Evolutionary conservation across 2,329 filamentous ascomycete genomes (phyloP).

Genomic region (Pseudocercospora cruenta): DNA sequence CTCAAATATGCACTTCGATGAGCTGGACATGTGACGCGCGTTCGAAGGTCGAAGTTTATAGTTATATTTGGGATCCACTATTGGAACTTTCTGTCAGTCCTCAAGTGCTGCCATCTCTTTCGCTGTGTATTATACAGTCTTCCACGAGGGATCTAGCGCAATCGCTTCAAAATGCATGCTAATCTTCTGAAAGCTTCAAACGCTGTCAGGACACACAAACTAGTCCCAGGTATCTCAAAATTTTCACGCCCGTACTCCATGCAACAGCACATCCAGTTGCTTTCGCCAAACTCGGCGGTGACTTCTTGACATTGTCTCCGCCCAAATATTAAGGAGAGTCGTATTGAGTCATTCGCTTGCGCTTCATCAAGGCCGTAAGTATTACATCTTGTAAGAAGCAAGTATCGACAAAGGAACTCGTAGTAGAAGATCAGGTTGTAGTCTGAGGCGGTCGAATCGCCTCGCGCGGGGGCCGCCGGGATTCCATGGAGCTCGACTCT

Average conservation of each 20-base stretch:
- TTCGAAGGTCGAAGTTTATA: slow-evolving; percentile 3
- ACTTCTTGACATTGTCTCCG: not conserved
- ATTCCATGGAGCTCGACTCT: slow-evolving; percentile 2
- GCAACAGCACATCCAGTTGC: slow-evolving; percentile 3
- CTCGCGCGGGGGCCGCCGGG: not conserved
- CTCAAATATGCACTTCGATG: not conserved
- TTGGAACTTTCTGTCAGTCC: slow-evolving; percentile 3
- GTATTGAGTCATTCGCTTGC: slow-evolving; percentile 15
- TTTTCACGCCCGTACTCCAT: not conserved
- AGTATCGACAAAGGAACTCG: slow-evolving; percentile 17
- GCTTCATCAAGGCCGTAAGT: slow-evolving; percentile 17
- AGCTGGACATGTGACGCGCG: slow-evolving; percentile 3
- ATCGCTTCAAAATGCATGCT: not conserved
- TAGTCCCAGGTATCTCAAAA: slow-evolving; percentile 6
- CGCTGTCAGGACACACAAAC: not conserved
- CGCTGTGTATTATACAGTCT: slow-evolving; percentile 1
- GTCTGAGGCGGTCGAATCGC: not conserved
- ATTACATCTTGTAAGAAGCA: slow-evolving; percentile 5
- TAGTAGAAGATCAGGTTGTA: not conserved
- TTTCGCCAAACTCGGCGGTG: not conserved
- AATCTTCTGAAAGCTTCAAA: not conserved
- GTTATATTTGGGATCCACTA: slow-evolving; percentile 9
- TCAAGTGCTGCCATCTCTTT: slow-evolving; percentile 4
- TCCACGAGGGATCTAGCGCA: not conserved
- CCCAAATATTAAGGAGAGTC: slow-evolving; percentile 11